phyloP scores from a whole-genome alignment of 2,329 filamentous ascomycete genomes.

The Dactylellina haptotyla region DNA sequence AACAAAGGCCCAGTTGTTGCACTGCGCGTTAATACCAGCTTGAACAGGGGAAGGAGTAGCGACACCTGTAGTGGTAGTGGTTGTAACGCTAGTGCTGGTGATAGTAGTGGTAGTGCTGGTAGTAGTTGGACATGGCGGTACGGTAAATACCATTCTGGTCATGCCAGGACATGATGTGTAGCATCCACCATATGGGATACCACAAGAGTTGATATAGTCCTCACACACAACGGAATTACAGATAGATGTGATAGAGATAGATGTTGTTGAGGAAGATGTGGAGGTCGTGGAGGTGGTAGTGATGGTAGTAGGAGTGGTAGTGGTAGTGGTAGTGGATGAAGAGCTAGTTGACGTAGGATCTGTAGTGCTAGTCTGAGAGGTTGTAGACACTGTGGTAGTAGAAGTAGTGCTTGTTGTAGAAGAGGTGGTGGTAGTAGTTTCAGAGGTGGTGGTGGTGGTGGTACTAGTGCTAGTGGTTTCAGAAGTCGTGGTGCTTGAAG shows the following conservation, averaged over 20 bases:
- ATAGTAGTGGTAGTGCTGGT: slow-evolving; percentile 10
- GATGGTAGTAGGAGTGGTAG: slow-evolving; percentile 3
- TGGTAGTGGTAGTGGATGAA: slow-evolving; percentile 26
- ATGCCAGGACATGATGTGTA: neutral
- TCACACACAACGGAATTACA: neutral
- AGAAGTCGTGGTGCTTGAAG: neutral
- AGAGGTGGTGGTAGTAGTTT: neutral
- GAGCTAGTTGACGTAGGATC: slow-evolving; percentile 29
- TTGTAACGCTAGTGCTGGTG: too few species aligned
- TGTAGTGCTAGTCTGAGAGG: neutral
- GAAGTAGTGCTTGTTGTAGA: neutral
- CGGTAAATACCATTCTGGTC: neutral
- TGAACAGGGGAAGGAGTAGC: too few species aligned
- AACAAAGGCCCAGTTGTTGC: too few species aligned
- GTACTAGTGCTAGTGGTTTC: slow-evolving; percentile 2
- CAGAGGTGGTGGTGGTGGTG: neutral
- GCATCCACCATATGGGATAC: neutral
- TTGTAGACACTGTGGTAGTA: too few species aligned
- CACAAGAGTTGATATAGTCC: neutral
- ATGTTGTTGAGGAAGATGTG: too few species aligned
- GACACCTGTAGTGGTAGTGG: too few species aligned
- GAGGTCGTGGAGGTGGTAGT: slow-evolving; percentile 15
- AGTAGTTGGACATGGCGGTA: neutral
- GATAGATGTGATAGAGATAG: too few species aligned
- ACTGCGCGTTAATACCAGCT: too few species aligned